A percentile compares a stretch with the other conserved stretches of the same genome.
Evolutionary conservation across 2,329 filamentous ascomycete genomes (phyloP).

Genomic region (Paecilomyces formosus): DNA sequence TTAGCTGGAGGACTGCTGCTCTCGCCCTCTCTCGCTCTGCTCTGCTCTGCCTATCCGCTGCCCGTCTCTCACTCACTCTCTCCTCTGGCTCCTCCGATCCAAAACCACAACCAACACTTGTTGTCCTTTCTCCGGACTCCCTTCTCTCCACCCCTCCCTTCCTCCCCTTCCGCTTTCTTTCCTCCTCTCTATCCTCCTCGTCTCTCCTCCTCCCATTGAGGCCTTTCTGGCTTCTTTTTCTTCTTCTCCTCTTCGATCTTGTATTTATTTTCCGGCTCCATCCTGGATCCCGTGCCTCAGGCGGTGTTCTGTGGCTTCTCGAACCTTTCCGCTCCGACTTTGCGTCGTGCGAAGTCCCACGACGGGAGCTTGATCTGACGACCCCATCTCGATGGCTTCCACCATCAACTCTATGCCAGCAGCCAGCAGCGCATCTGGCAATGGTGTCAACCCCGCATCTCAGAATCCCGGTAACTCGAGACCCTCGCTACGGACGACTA

Average conservation of each 20-base stretch:
- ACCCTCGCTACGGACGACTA: constrained; percentile 44
- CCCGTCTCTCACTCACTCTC: not conserved
- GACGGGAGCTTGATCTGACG: constrained; percentile 23
- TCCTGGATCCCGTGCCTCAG: constrained; percentile 19
- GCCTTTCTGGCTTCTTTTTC: constrained; percentile 5
- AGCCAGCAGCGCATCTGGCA: constrained; percentile 30
- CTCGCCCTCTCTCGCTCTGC: not conserved
- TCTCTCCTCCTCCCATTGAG: constrained; percentile 3
- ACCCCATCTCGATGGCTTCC: constrained; percentile 32
- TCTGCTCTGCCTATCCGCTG: not conserved
- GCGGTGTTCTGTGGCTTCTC: constrained; percentile 30
- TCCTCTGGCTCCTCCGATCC: constrained; percentile 3
- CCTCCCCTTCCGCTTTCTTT: constrained; percentile 5
- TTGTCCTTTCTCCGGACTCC: constrained; percentile 1
- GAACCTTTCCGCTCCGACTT: constrained; percentile 21
- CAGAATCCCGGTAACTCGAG: constrained; percentile 30
- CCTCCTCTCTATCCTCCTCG: constrained; percentile 1
- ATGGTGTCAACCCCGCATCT: constrained; percentile 27
- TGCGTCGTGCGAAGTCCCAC: constrained; percentile 28
- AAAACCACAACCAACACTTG: constrained; percentile 1
- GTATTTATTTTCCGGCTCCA: constrained; percentile 4
- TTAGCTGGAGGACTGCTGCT: no score
- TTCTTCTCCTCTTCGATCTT: constrained; percentile 6
- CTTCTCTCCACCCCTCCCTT: constrained; percentile 2
- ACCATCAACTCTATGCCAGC: constrained; percentile 29